phyloP scores from a whole-genome alignment of 2,329 filamentous ascomycete genomes.

The Trichoderma semiorbis region DNA sequence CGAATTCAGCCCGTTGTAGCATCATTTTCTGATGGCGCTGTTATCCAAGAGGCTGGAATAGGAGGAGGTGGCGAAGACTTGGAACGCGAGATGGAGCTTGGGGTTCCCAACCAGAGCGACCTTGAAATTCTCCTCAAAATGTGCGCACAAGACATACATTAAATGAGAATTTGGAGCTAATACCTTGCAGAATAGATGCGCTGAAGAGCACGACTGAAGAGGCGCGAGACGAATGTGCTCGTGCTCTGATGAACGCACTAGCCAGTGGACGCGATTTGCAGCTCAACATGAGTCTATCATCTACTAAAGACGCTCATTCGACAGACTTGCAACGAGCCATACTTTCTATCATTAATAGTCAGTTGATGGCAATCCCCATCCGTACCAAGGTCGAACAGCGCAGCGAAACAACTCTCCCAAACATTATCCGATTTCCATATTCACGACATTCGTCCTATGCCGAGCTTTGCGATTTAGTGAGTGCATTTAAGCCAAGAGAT shows the following conservation, averaged over 20 bases:
- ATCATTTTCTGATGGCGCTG: constrained; percentile 54
- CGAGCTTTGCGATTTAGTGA: constrained; percentile 70
- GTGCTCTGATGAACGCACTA: constrained; percentile 19
- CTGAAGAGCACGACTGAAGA: constrained; percentile 16
- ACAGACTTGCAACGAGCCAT: constrained; percentile 2
- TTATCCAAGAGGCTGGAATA: constrained; percentile 70
- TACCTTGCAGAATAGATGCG: constrained; percentile 21
- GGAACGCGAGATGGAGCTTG: constrained; percentile 63
- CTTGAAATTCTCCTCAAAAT: constrained; percentile 46
- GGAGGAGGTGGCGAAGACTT: constrained; percentile 79
- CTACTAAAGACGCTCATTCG: constrained; percentile 21
- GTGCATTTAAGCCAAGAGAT: constrained; percentile 67
- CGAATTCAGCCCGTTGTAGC: constrained; percentile 77
- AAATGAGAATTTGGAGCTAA: background rate
- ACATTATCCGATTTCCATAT: constrained; percentile 67
- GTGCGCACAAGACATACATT: constrained; percentile 24
- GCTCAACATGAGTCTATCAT: constrained; percentile 25
- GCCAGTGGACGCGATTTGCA: constrained; percentile 27
- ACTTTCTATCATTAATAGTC: background rate
- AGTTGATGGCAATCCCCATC: background rate
- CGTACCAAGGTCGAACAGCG: background rate
- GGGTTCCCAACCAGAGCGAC: constrained; percentile 51
- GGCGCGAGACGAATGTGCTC: background rate
- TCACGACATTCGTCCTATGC: constrained; percentile 84
- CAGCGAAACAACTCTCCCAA: constrained; percentile 32